Base-by-base conservation (phyloP, 208 protist species). In the Trypanosoma congolense region DNA sequence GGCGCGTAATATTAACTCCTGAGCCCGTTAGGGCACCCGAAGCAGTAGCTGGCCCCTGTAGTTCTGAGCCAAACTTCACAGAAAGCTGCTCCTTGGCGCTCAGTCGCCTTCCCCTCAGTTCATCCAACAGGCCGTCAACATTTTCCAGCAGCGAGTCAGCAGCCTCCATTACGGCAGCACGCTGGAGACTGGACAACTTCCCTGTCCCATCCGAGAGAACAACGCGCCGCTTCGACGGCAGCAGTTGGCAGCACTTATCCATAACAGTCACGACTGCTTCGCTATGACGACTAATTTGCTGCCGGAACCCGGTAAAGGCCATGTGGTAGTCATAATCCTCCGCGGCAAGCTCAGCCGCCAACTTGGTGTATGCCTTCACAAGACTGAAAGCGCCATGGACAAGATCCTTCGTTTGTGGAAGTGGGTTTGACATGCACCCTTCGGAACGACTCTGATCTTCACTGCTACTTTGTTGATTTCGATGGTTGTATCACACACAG, bases 251-350 rank as follows among this genome's bases (percentile, higher is more conserved):
- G 56, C 82, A 91, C 28, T 47, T 61, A 41, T 86, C 77, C 83
- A 94, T 91, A 12, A 90, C 21, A 5, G 69, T 49, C 8, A 88
- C 43, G 1, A 91, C 61, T 0, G 59, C 61, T n/a, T 65, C 66
- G 29, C 79, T 84, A 41, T 88, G 68, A 6, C 75, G 66, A 21
- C 63, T 66, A 6, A 91, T 71, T 36, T 80, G 76, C 54, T 67
- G 66, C 19, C 73, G 75, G 49, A 94, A 94, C 4, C 73, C 83
- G 12, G 73, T 74, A 61, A 94, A 94, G 18, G 81, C 87, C 41
- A 77, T 61, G 57, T 94, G 83, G 59, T 91, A 94, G 35, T 88
- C 79, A 43, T 88, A 90, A 50, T 94, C 87, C 1, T 89, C 75
- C 9, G 50, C 21, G 0, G 87, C 80, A 40, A 94, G 46, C 28